These are phyloP conservation scores for Lavandula angustifolia DNA, from an alignment of 257 asterid species.

Conservation along the genomic window DNA sequence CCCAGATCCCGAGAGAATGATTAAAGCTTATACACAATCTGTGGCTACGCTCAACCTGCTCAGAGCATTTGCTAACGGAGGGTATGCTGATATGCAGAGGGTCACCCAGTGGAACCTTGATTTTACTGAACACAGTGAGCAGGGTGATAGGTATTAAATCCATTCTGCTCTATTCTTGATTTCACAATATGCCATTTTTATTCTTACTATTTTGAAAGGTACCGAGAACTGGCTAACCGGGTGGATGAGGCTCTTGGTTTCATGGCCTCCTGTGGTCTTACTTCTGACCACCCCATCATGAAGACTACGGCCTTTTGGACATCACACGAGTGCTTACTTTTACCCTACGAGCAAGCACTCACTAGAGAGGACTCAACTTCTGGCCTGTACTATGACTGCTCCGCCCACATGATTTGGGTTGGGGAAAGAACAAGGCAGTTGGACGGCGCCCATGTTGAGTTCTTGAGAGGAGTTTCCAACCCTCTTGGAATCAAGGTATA, in stretches of 20 bases:
- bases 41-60: slow-evolving; percentile 75
- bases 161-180: neutral
- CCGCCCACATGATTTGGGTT: slow-evolving; percentile 86
- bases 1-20: slow-evolving; percentile 75
- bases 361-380: slow-evolving; percentile 79
- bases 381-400: slow-evolving; percentile 72
- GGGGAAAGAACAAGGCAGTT: slow-evolving; percentile 81
- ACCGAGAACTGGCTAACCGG: slow-evolving; percentile 70
- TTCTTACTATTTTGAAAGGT: slow-evolving; percentile 41
- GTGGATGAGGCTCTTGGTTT: slow-evolving; percentile 81
- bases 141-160: slow-evolving; percentile 63
- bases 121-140: slow-evolving; percentile 71
- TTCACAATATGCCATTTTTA: slow-evolving; percentile 1
- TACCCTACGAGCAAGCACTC: slow-evolving; percentile 76
- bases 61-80: slow-evolving; percentile 80
- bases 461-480: slow-evolving; percentile 64
- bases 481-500: slow-evolving; percentile 80
- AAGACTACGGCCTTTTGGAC: slow-evolving; percentile 78
- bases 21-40: slow-evolving; percentile 72
- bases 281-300: slow-evolving; percentile 65
- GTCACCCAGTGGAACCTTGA: slow-evolving; percentile 84
- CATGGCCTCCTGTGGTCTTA: slow-evolving; percentile 73
- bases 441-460: slow-evolving; percentile 79
- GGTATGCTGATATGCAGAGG: slow-evolving; percentile 81
- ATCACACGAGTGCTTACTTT: slow-evolving; percentile 70